Evolutionary conservation across 768 basidiomycete species (phyloP), one percentile per base, ranked within the genome.

Genomic region (Russula sp.): DNA sequence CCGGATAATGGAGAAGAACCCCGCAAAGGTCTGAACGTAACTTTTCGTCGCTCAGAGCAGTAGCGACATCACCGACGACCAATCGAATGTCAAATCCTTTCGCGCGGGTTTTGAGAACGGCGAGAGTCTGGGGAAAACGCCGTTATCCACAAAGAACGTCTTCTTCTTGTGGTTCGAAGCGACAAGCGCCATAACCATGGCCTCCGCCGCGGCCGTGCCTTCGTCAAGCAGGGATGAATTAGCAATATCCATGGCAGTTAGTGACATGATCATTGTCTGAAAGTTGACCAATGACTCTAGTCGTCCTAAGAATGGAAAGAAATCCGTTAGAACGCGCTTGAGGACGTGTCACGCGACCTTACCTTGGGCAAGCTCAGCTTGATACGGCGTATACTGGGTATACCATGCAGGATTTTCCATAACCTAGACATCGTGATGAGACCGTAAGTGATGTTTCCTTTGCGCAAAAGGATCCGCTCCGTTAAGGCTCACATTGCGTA

Each of bases 351-450:
- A 38, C 67, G 10, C 32, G 49, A 69, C 77, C 28, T 16, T 71
- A 90, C 93, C 96, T 85, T 99, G 96, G n/a, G 96, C 87, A 74
- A 98, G 90, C 80, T 99, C 96, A 1, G 96, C 94, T 72, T 97
- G 94, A 76, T 95, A 95, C 1, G 94, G 93, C 0, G 94, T 95
- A 75, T 96, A 95, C 18, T 89, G 92, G 7, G 95, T 98, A 75
- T 98, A 98, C 96, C 96, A 99, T 4, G 90, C 92, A 30, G 94
- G 96, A 72, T 96, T 98, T 76, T 99, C 95, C 79, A 89, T 86
- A 65, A 92, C 79, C 91, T 92, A 52, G 26, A 54, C 10, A 67
- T 34, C 49, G 13, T 48, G 42, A 22, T 59, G 55, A 57, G 57
- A 28, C 18, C 4, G 26, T 20, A 34, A 30, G 28, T 30, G 3